Evolutionary conservation across 495 filamentous ascomycete species (phyloP), one percentile per base, ranked within the genome.

Genomic region (Jackrogersella minutella): DNA sequence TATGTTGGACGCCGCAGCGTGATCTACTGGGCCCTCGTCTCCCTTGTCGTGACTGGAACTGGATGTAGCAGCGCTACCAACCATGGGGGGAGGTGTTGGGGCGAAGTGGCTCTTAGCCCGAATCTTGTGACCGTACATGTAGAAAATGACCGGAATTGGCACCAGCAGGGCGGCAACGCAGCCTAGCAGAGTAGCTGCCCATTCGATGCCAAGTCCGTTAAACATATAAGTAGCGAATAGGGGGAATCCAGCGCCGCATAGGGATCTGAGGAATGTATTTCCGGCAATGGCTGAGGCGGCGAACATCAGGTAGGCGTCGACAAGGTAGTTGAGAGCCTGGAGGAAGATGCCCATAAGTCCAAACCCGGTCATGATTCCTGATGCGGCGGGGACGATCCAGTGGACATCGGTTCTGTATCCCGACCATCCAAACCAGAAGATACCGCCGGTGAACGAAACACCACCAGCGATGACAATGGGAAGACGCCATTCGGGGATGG

Each of bases 371-470:
- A 82, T 77, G 36, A 83, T 66, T 24, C 93, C 92, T 4, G 88
- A 89, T 1, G 92, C 78, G 0, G 91, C 90, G 2, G 92, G 93
- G 1, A 88, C 89, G 64, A 93, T 91, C 93, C 92, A 96, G 74
- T 90, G 91, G 59, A 91, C 87, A 41, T 84, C 75, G 0, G 64
- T 55, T 33, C 74, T 79, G 74, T 88, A 90, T 16, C 88, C 88
- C 0, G 90, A 86, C 92, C 92, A 96, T 19, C 90, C 91, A 73
- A 94, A 93, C 91, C 91, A 94, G 81, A 96, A 93, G 4, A 96
- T 84, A 2, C 92, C 92, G 11, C 70, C 80, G 1, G 91, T 82
- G 71, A 97, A 96, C 34, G 88, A 75, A 13, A 87, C 79, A 61
- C 91, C 91, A 13, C 92, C 93, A 30, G 86, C 78, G 24, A 97